These are phyloP conservation scores for Acanthamoeba culbertsoni DNA, from an alignment of 208 protist species.

Conservation along the genomic window DNA sequence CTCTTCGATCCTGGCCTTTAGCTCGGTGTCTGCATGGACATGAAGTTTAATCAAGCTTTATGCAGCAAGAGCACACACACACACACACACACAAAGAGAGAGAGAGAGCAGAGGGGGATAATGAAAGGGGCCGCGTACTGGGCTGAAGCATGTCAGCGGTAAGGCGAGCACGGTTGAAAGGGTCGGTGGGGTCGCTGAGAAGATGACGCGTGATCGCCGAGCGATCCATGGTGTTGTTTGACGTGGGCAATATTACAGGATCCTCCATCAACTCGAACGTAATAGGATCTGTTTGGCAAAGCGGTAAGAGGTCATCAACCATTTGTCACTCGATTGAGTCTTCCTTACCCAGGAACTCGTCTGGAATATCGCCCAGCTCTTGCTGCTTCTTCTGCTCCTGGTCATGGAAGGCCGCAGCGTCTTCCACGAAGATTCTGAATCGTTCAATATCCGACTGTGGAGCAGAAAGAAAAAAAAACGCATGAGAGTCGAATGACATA, in stretches of 20 bases:
- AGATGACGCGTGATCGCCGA: slow-evolving; percentile 68
- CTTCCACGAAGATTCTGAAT: slow-evolving; percentile 59
- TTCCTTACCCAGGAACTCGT: slow-evolving; percentile 62
- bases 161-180: slow-evolving; percentile 67
- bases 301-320: no score
- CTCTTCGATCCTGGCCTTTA: slow-evolving; percentile 59
- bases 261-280: slow-evolving; percentile 70
- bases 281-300: slow-evolving; percentile 69
- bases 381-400: slow-evolving; percentile 58
- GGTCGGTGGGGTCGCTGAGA: slow-evolving; percentile 68
- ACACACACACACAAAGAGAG: no score
- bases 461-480: neutral
- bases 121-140: slow-evolving; percentile 11
- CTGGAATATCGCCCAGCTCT: slow-evolving; percentile 73
- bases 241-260: slow-evolving; percentile 70
- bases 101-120: neutral
- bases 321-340: no score
- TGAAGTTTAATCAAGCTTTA: neutral
- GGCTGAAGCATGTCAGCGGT: slow-evolving; percentile 59
- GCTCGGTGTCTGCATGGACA: slow-evolving; percentile 1
- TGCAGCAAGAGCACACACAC: neutral
- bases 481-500: no score
- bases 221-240: slow-evolving; percentile 62
- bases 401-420: neutral
- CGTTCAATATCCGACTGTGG: slow-evolving; percentile 29